phyloP scores from a whole-genome alignment of 2,329 filamentous ascomycete species.

The Ascochyta viciae-villosae region DNA sequence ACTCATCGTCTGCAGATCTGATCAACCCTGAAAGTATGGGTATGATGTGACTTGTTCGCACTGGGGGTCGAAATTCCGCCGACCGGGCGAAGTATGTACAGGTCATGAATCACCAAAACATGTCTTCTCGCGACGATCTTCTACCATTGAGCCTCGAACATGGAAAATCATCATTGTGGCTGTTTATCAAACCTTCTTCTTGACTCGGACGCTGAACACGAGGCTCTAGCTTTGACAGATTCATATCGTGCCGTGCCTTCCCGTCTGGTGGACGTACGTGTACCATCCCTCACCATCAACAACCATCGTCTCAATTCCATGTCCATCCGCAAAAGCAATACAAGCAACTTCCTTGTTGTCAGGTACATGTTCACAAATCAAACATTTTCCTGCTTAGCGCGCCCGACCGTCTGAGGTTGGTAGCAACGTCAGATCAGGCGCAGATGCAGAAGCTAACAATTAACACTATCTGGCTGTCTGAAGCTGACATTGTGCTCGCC shows the following conservation, averaged over 20 bases:
- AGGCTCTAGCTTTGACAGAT: slow-evolving; percentile 1
- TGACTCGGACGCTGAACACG: slow-evolving; percentile 1
- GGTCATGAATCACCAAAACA: background rate
- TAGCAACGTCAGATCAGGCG: background rate
- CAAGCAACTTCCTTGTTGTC: background rate
- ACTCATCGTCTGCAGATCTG: background rate
- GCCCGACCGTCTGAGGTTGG: background rate
- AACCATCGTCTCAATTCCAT: slow-evolving; percentile 1
- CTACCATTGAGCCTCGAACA: background rate
- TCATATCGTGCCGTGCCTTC: slow-evolving; percentile 3
- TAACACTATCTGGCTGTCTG: background rate
- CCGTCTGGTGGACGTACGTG: slow-evolving; percentile 5
- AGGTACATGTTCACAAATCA: background rate
- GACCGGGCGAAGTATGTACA: background rate
- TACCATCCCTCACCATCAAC: slow-evolving; percentile 2
- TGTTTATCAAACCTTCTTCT: slow-evolving; percentile 11
- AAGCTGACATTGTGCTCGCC: background rate
- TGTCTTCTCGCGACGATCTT: background rate
- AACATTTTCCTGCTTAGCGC: slow-evolving; percentile 1
- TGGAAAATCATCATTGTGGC: slow-evolving; percentile 1
- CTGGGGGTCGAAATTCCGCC: background rate
- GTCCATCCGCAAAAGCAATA: background rate
- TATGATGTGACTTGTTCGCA: background rate
- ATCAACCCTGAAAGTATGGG: background rate
- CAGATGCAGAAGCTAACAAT: background rate